Conservation (phyloP, 2,329 filamentous ascomycete genomes). For the Xylaria sp. region DNA sequence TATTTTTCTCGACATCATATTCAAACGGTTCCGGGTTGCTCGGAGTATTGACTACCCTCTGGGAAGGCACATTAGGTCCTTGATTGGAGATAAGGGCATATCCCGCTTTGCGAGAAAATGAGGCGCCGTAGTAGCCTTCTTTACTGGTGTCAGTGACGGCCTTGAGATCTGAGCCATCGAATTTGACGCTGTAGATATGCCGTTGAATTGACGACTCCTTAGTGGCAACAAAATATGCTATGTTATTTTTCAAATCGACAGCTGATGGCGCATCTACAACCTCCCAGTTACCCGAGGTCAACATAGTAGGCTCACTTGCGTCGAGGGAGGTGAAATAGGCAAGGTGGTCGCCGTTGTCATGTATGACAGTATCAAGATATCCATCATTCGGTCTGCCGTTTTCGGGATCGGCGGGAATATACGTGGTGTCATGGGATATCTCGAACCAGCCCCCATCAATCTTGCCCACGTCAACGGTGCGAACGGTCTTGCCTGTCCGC, state of each 20-base stretch:
- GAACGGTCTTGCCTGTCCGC: constrained; percentile 77
- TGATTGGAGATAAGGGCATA: constrained; percentile 85
- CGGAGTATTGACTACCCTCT: constrained; percentile 86
- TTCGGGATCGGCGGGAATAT: constrained; percentile 79
- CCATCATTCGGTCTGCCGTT: constrained; percentile 82
- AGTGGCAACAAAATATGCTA: constrained; percentile 90
- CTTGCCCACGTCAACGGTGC: constrained; percentile 77
- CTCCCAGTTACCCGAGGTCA: constrained; percentile 92
- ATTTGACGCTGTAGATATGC: constrained; percentile 86
- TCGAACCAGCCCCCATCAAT: constrained; percentile 99
- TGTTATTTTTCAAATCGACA: constrained; percentile 80
- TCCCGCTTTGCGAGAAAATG: constrained; percentile 81
- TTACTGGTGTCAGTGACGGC: constrained; percentile 74
- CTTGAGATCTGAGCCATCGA: constrained; percentile 76
- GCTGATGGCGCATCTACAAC: constrained; percentile 84
- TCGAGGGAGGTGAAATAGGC: constrained; percentile 93
- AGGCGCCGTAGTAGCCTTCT: constrained; percentile 80
- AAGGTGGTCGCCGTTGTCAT: constrained; percentile 86
- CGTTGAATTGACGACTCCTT: constrained; percentile 88
- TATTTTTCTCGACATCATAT: constrained; percentile 79
- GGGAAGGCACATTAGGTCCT: constrained; percentile 87
- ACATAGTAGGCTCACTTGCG: constrained; percentile 77
- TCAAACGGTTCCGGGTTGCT: constrained; percentile 69
- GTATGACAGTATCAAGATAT: constrained; percentile 89
- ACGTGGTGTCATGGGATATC: constrained; percentile 83